Evolutionary conservation across 306 rosid genomes (phyloP).

Genomic region (Glycine soja): DNA sequence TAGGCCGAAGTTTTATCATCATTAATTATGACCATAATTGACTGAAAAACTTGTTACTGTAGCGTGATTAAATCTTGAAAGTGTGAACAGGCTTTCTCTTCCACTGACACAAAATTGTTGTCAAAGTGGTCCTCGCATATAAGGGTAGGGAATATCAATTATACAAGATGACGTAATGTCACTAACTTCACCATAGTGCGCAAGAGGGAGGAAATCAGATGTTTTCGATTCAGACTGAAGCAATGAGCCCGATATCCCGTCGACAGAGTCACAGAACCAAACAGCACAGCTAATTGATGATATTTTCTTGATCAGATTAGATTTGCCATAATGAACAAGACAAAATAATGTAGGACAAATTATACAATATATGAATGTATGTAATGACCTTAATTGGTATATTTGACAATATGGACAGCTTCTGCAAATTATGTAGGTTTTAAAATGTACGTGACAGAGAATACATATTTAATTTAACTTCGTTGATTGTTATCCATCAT

Average conservation of each 20-base stretch:
- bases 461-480: neutral
- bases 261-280: constrained; percentile 28
- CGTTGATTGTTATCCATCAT: neutral
- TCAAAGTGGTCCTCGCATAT: constrained; percentile 24
- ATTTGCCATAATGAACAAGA: neutral
- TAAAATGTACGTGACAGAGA: neutral
- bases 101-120: neutral
- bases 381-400: neutral
- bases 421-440: constrained; percentile 18
- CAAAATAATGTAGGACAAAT: neutral
- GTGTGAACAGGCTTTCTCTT: neutral
- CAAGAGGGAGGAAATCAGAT: neutral
- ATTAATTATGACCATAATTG: neutral
- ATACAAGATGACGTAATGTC: constrained; percentile 23
- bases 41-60: neutral
- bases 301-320: neutral
- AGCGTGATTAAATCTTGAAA: neutral
- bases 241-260: neutral
- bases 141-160: constrained; percentile 13
- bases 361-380: constrained; percentile 8
- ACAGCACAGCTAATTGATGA: neutral
- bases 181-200: constrained; percentile 31
- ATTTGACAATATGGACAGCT: constrained; percentile 11
- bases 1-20: neutral
- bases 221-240: neutral